Base-by-base conservation (phyloP, 2,329 filamentous ascomycete species). In the Phaeosphaeriaceae sp. region DNA sequence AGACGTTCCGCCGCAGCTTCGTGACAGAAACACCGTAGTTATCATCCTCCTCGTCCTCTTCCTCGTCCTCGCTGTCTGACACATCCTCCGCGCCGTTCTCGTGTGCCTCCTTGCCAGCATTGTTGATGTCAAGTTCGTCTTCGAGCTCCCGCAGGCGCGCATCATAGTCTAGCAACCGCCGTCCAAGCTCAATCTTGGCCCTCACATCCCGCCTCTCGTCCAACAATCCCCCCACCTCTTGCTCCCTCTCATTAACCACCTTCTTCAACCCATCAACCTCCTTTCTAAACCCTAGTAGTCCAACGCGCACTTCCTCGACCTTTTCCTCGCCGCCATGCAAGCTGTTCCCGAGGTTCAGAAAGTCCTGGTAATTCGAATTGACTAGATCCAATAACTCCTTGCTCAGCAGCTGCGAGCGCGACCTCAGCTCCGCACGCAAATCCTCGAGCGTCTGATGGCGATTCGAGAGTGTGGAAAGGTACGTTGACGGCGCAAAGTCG, bases 401-500 rank as follows among this genome's bases (percentile, higher is more conserved):
- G 70, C 89, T 91, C 60, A 99, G 89, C 20, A 89, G 85, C 67
- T 91, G 87, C 66, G 89, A 91, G 52, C 96, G 86, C 57, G 93
- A 87, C 46, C 93, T 89, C 17, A 99, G 84, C 72, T 99, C 96
- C 5, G 89, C 81, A 36, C 94, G 91, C 31, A 99, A 83, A 76
- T 99, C 95, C 75, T 97, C 93, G 48, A 99, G 91, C 0, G 94
- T 97, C 77, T 99, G 95, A 77, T 99, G 95, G 1, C 95, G 90
- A 73, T 95, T 89, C 20, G 88, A 87, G 1, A 97, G 85, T 1
- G 91, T 89, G 7, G 89, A 93, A 78, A 99, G 89, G 76, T 97
- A 99, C 1, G 82, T 81, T 1, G 91, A 86, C 0, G 96, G 89
- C 61, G 92, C 88, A 78, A 99, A 99, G 65, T 88, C 78, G 0